Conservation (phyloP, 768 basidiomycete genomes). For the Suillus americanus region DNA sequence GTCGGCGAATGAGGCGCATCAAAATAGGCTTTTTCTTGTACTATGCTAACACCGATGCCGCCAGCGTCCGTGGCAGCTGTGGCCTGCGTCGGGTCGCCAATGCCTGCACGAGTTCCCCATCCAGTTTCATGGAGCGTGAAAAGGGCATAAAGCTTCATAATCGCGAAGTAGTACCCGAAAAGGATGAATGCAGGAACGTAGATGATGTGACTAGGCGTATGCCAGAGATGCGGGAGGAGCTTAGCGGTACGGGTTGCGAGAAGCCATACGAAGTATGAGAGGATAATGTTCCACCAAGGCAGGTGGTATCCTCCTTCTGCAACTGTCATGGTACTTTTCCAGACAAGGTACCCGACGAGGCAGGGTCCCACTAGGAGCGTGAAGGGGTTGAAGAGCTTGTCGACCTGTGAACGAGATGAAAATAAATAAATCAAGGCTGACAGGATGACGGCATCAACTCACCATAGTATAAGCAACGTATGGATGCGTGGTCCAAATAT, state of each 20-base stretch:
- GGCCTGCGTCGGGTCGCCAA: constrained; percentile 79
- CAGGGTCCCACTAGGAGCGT: constrained; percentile 84
- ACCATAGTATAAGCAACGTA: constrained; percentile 82
- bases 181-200: constrained; percentile 85
- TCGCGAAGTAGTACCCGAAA: constrained; percentile 92
- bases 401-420: constrained; percentile 47
- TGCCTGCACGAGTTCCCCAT: constrained; percentile 95
- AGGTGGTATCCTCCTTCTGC: constrained; percentile 75
- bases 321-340: constrained; percentile 71
- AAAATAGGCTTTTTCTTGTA: constrained; percentile 24
- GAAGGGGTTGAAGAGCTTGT: constrained; percentile 84
- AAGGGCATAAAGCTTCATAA: constrained; percentile 93
- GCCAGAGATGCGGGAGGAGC: constrained; percentile 78
- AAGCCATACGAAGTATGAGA: constrained; percentile 70
- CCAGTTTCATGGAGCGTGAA: constrained; percentile 93
- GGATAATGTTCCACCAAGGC: constrained; percentile 79
- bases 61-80: constrained; percentile 62
- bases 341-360: constrained; percentile 74
- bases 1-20: constrained; percentile 1
- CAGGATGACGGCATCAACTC: neutral
- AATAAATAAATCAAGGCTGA: neutral
- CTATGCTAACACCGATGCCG: constrained; percentile 7
- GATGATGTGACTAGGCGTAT: constrained; percentile 71
- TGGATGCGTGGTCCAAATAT: constrained; percentile 87
- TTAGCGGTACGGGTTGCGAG: constrained; percentile 73